Conservation (phyloP, 768 basidiomycete genomes). For the Hericium coralloides region DNA sequence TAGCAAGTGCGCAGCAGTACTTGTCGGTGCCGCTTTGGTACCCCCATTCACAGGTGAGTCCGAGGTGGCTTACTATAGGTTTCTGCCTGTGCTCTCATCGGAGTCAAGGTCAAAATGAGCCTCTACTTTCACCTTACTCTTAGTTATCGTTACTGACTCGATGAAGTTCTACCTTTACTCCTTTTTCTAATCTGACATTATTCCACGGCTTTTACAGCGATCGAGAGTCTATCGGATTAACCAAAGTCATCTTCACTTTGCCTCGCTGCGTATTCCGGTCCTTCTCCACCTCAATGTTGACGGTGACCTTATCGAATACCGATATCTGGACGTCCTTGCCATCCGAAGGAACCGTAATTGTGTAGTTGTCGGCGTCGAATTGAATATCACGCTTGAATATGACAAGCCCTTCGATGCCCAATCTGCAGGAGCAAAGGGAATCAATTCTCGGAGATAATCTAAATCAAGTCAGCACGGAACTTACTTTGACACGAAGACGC, state of each 20-base stretch:
- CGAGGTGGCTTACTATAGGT: no score
- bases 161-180: background rate
- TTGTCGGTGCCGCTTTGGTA: no score
- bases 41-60: no score
- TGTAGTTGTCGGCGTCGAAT: conserved; percentile 90
- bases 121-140: no score
- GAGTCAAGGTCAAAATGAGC: no score
- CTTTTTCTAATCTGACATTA: background rate
- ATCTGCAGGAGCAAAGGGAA: conserved; percentile 33
- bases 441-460: background rate
- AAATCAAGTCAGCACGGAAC: conserved; percentile 22
- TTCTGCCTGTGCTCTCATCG: no score
- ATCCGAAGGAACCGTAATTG: conserved; percentile 55
- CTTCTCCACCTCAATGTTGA: conserved; percentile 90
- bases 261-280: conserved; percentile 90
- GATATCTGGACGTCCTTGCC: conserved; percentile 51
- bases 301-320: conserved; percentile 89
- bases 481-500: conserved; percentile 93
- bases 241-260: conserved; percentile 76
- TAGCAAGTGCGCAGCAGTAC: no score
- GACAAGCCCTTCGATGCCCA: conserved; percentile 91
- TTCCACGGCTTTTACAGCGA: conserved; percentile 22
- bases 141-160: no score
- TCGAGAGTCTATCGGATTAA: conserved; percentile 52
- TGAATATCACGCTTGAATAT: conserved; percentile 86